Evolutionary conservation across 345 rosid species (phyloP).

Genomic region (Brassica rapa): DNA sequence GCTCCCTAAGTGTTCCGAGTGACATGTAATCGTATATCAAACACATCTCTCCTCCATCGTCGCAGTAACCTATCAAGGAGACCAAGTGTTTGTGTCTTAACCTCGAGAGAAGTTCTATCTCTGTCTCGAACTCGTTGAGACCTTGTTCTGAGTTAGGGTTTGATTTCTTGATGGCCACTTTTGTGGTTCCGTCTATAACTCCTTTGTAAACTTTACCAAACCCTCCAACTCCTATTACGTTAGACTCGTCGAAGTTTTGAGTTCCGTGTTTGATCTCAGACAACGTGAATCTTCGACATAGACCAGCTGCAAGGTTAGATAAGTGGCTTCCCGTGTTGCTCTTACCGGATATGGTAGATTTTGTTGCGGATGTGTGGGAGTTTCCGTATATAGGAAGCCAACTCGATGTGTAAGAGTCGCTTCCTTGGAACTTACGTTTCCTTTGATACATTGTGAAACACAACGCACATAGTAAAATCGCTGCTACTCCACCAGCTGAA

Average conservation of each 20-base stretch:
- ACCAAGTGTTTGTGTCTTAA: slow-evolving; percentile 91
- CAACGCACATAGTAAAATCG: slow-evolving; percentile 57
- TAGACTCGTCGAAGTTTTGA: slow-evolving; percentile 60
- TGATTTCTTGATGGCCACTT: slow-evolving; percentile 85
- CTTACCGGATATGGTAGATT: slow-evolving; percentile 56
- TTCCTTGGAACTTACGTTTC: slow-evolving; percentile 38
- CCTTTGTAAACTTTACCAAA: slow-evolving; percentile 92
- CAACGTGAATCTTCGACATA: slow-evolving; percentile 69
- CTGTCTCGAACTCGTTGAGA: slow-evolving; percentile 75
- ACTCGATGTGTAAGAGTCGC: slow-evolving; percentile 56
- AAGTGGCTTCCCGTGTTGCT: slow-evolving; percentile 51
- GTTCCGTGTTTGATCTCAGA: slow-evolving; percentile 67
- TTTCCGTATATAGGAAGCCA: slow-evolving; percentile 69
- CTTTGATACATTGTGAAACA: slow-evolving; percentile 45
- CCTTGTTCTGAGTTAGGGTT: slow-evolving; percentile 89
- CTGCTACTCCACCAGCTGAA: slow-evolving; percentile 63
- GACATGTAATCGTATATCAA: slow-evolving; percentile 92
- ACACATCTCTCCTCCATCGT: slow-evolving; percentile 85
- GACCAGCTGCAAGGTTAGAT: slow-evolving; percentile 60
- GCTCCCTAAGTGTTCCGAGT: slow-evolving; percentile 77
- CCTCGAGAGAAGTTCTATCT: slow-evolving; percentile 87
- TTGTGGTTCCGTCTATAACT: slow-evolving; percentile 54
- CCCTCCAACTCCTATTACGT: slow-evolving; percentile 87
- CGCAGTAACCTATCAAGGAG: slow-evolving; percentile 83
- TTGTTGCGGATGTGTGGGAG: slow-evolving; percentile 53